Conservation (phyloP, 129 eudicot genomes). For the Chrysanthemum seticuspe region DNA sequence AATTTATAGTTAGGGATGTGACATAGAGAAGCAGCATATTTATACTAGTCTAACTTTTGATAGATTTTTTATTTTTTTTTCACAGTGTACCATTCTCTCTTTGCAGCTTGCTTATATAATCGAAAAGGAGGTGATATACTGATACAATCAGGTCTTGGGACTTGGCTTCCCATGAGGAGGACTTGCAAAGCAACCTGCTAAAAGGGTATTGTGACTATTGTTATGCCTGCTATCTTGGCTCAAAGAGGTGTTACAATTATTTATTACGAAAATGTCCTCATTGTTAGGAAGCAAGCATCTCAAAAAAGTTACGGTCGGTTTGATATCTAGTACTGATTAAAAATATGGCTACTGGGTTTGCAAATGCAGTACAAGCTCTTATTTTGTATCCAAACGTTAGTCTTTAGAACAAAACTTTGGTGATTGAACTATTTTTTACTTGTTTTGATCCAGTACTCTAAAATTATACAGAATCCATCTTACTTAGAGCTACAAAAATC, state of each 20-base stretch:
- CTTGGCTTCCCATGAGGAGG: conserved; percentile 95
- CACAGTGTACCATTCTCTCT: neutral
- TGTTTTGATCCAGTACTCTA: conserved; percentile 53
- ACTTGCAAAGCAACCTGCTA: conserved; percentile 84
- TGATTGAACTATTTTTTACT: neutral
- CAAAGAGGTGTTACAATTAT: conserved; percentile 34
- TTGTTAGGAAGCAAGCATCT: neutral
- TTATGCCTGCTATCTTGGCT: conserved; percentile 92
- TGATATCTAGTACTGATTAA: neutral
- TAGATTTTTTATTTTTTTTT: no score
- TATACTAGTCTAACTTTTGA: no score
- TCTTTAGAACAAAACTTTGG: neutral
- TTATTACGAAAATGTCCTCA: neutral
- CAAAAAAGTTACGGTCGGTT: neutral
- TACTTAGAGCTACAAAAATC: conserved; percentile 71
- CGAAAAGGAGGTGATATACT: conserved; percentile 90
- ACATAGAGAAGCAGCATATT: no score
- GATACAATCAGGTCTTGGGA: conserved; percentile 83
- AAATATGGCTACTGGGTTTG: no score
- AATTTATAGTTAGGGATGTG: no score
- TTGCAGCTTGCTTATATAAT: conserved; percentile 73
- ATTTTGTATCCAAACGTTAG: no score
- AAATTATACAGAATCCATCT: conserved; percentile 83
- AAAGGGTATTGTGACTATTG: conserved; percentile 92
- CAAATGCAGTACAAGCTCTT: no score